phyloP scores from a whole-genome alignment of 164 flowering plant genomes.

The Nymphaea thermarum region DNA sequence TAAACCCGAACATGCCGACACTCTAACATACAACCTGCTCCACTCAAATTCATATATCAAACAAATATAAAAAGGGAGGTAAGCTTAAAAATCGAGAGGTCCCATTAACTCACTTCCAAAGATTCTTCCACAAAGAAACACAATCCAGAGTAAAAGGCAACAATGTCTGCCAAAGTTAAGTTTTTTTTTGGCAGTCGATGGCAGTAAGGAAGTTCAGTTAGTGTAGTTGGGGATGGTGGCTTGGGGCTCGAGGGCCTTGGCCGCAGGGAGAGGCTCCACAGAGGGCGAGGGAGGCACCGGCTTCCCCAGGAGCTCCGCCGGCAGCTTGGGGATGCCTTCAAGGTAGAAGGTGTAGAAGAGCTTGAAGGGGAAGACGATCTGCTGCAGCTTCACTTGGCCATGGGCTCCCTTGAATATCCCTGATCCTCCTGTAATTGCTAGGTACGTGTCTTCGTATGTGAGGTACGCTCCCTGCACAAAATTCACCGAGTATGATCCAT shows the following conservation, averaged over 20 bases:
- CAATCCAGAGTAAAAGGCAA: no score
- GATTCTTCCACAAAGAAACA: no score
- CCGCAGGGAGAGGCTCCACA: background rate
- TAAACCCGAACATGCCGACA: no score
- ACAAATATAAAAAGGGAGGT: no score
- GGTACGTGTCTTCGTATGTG: conserved; percentile 47
- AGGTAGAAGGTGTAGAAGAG: conserved; percentile 55
- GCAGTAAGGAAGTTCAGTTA: background rate
- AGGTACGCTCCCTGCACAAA: conserved; percentile 41
- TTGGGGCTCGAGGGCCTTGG: background rate
- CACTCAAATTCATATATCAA: no score
- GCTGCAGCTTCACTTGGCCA: conserved; percentile 51
- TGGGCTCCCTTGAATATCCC: conserved; percentile 50
- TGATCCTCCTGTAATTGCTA: conserved; percentile 60
- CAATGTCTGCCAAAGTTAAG: no score
- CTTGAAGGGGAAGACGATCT: conserved; percentile 54
- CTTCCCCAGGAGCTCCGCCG: conserved; percentile 6
- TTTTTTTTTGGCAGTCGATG: no score
- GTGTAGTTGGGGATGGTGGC: background rate
- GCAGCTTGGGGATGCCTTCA: conserved; percentile 47
- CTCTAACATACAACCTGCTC: no score
- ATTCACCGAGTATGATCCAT: no score
- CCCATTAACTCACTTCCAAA: no score
- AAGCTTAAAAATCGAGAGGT: no score
- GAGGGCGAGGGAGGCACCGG: background rate